A percentile compares a stretch with the other conserved stretches of the same genome.
These are phyloP conservation scores for Penicillium chermesinum DNA, from an alignment of 495 filamentous ascomycete species.

Conservation along the genomic window DNA sequence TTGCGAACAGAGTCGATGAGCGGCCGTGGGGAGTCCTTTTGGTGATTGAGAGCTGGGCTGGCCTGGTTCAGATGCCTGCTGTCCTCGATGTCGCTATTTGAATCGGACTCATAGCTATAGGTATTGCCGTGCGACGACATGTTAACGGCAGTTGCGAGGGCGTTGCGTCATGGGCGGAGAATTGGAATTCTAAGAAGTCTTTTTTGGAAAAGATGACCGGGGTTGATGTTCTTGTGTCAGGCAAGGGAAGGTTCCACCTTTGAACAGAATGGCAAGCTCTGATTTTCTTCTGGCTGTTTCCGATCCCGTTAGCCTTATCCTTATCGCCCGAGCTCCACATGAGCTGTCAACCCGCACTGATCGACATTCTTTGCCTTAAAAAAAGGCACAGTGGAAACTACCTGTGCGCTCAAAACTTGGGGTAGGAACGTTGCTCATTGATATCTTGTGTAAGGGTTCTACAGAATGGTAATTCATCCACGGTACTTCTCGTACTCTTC, in stretches of 20 bases:
- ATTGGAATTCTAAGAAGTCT: not conserved
- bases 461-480: no score
- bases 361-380: not conserved
- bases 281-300: not conserved
- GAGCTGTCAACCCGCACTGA: not conserved
- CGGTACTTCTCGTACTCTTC: constrained; percentile 50
- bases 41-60: constrained; percentile 5
- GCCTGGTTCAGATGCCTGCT: constrained; percentile 16
- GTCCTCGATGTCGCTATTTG: constrained; percentile 11
- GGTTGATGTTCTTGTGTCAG: no score
- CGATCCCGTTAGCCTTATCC: not conserved
- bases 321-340: not conserved
- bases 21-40: constrained; percentile 14
- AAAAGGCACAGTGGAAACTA: constrained; percentile 13
- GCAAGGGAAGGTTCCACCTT: no score
- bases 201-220: no score
- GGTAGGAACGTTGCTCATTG: no score
- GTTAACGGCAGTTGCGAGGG: not conserved
- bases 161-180: not conserved
- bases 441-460: no score
- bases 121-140: not conserved
- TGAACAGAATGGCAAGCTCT: no score
- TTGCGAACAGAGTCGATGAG: constrained; percentile 45
- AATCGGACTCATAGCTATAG: not conserved
- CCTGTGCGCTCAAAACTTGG: no score